Evolutionary conservation across 148 eudicot species (phyloP), one percentile per base, ranked within the genome.

Genomic region (Limonium bicolor): DNA sequence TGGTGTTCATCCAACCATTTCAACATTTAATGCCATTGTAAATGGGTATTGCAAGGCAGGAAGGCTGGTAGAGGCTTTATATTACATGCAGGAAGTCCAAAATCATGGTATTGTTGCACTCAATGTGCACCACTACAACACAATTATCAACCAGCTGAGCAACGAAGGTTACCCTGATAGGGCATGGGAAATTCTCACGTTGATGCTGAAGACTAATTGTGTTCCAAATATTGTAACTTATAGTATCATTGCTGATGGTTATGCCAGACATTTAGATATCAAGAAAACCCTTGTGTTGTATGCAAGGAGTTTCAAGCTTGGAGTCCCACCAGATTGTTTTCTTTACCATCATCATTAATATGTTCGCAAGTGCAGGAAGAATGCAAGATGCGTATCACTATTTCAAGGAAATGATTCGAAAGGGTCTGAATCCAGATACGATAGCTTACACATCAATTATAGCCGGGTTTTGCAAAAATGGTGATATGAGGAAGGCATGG

Each of bases 141-240:
- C 35, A 4, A 56, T 76, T 42, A 62, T 76, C 21, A 34, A 58
- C 30, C 48, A 50, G 27, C 55, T 72, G 8, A 71, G 72, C 54
- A 62, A 65, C 59, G 72, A 58, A 52, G 49, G 52, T 25, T 26
- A 59, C 17, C 28, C 64, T 11, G 39, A 31, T 27, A 72, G 36
- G 35, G 75, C 78, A 29, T 36, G 53, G 55, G 72, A 76, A 51
- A 24, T 76, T 36, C 48, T 76, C 3, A 64, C 78, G 0, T 1
- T 54, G 16, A 68, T 76, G 78, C 62, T 72, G 25, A 76, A 72
- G 44, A 50, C 32, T 35, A 33, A 49, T 31, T 23, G 36, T 40
- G 27, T 51, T 17, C 83, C 78, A 20, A 48, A 54, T 31, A 59
- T 65, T 53, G 67, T 62, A 8, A 63, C 48, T 23, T 68, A 51